Percentiles rank a stretch among this genome's conserved stretches.
Evolutionary conservation across 1,139 yeast genomes (phyloP).

Genomic region (Pichia sp.): DNA sequence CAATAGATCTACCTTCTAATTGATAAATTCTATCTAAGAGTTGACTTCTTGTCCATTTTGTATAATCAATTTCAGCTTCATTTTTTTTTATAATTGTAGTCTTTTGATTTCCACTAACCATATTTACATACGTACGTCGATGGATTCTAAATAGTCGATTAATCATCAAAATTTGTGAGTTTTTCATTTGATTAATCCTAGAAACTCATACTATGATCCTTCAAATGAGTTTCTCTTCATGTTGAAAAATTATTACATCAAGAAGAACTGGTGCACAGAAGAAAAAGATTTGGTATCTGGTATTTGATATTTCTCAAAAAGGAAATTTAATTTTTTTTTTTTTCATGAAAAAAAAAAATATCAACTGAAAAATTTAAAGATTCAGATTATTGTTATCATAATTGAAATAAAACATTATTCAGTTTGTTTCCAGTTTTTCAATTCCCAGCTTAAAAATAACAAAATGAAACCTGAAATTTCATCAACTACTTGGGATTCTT

Average conservation of each 20-base stretch:
- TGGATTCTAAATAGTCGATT: too few relatives aligned
- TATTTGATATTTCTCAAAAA: neutral
- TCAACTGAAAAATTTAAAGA: neutral
- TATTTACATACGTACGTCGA: neutral
- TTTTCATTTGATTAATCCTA: too few relatives aligned
- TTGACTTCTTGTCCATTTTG: constrained; percentile 36
- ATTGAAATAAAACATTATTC: neutral
- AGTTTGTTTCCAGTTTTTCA: neutral
- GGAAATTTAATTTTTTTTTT: constrained; percentile 2
- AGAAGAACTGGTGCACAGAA: constrained; percentile 4
- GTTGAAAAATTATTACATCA: neutral
- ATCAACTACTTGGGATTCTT: constrained; percentile 23
- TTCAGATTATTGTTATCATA: too few relatives aligned
- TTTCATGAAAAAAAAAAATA: constrained; percentile 3
- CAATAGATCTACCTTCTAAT: constrained; percentile 36
- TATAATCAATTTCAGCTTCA: constrained; percentile 10
- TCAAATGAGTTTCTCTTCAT: too few relatives aligned
- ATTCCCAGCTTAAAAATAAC: neutral
- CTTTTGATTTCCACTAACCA: neutral
- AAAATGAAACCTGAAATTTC: constrained; percentile 15
- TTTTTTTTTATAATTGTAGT: neutral
- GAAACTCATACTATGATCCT: too few relatives aligned
- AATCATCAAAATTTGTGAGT: too few relatives aligned
- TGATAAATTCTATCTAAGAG: constrained; percentile 32
- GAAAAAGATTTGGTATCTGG: neutral